Conservation (phyloP, 2,329 filamentous ascomycete genomes). For the Pyrenophora tritici-repentis region DNA sequence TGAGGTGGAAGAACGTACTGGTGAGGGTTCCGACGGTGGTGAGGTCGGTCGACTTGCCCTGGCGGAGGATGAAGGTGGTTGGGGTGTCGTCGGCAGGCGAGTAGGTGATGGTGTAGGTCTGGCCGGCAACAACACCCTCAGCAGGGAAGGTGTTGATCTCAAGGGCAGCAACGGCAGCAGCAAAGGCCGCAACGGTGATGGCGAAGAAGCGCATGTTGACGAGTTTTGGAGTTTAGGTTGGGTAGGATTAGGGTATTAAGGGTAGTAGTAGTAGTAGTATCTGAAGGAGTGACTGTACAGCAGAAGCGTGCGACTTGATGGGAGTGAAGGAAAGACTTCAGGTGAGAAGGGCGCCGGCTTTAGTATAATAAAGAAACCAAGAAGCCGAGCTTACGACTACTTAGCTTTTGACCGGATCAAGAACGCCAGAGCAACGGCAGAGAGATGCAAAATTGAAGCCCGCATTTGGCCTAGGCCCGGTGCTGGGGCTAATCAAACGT, state of each 20-base stretch:
- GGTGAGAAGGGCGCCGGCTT: constrained; percentile 10
- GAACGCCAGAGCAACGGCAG: constrained; percentile 36
- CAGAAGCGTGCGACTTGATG: constrained; percentile 22
- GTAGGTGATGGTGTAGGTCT: constrained; percentile 57
- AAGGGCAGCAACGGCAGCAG: constrained; percentile 52
- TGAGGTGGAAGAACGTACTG: constrained; percentile 42
- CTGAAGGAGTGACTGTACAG: constrained; percentile 38
- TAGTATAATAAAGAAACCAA: constrained; percentile 24
- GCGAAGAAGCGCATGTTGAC: constrained; percentile 58
- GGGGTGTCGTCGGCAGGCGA: constrained; percentile 50
- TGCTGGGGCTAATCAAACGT: constrained; percentile 29
- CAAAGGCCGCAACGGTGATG: constrained; percentile 45
- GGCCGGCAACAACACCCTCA: constrained; percentile 53
- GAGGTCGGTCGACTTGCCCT: constrained; percentile 58
- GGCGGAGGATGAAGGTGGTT: constrained; percentile 61
- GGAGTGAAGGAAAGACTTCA: constrained; percentile 22
- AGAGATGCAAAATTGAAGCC: constrained; percentile 40
- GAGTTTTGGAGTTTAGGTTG: constrained; percentile 9
- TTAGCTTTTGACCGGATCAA: constrained; percentile 12
- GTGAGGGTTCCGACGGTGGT: constrained; percentile 57
- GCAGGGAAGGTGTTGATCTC: constrained; percentile 57
- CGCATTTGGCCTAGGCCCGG: constrained; percentile 25
- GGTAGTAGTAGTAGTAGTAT: constrained; percentile 21
- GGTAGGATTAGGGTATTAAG: constrained; percentile 21
- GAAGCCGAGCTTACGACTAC: constrained; percentile 22